A percentile compares a stretch with the other conserved stretches of the same genome.
Conservation (phyloP, 2,329 filamentous ascomycete genomes). For the Paecilomyces fulvus region DNA sequence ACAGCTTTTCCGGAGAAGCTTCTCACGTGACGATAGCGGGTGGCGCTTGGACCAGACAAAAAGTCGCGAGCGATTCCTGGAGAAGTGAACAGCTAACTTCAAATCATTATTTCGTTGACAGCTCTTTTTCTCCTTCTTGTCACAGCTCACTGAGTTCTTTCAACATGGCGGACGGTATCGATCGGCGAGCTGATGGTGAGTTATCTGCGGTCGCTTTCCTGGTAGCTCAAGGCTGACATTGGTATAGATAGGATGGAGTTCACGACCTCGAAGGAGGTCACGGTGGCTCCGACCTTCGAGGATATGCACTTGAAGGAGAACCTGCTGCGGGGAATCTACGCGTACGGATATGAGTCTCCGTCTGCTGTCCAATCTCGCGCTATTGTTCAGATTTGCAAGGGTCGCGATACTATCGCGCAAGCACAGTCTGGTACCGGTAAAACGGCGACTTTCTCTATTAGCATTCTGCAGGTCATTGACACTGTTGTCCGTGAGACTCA, state of each 20-base stretch:
- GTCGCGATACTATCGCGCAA: constrained; percentile 95
- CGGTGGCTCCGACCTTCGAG: constrained; percentile 83
- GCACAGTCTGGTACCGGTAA: constrained; percentile 96
- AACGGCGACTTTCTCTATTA: constrained; percentile 93
- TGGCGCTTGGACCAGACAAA: constrained; percentile 13
- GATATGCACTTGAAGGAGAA: constrained; percentile 98
- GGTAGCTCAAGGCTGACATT: constrained; percentile 9
- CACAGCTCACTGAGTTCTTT: background rate
- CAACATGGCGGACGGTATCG: constrained; percentile 86
- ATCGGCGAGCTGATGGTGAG: constrained; percentile 72
- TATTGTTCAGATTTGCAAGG: constrained; percentile 98
- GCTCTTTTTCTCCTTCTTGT: background rate
- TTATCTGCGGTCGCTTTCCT: background rate
- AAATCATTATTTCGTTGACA: background rate
- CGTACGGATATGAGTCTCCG: constrained; percentile 96
- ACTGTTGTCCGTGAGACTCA: constrained; percentile 87
- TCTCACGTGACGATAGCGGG: constrained; percentile 16
- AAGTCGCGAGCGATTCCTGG: constrained; percentile 6
- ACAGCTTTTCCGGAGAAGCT: constrained; percentile 16
- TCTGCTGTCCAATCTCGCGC: constrained; percentile 96
- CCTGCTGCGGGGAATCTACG: constrained; percentile 91
- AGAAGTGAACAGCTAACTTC: background rate
- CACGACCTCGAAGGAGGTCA: constrained; percentile 94
- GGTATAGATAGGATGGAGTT: constrained; percentile 84
- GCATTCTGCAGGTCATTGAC: constrained; percentile 91